phyloP scores from a whole-genome alignment of 2,329 filamentous ascomycete species.

The Phialophora verrucosa region DNA sequence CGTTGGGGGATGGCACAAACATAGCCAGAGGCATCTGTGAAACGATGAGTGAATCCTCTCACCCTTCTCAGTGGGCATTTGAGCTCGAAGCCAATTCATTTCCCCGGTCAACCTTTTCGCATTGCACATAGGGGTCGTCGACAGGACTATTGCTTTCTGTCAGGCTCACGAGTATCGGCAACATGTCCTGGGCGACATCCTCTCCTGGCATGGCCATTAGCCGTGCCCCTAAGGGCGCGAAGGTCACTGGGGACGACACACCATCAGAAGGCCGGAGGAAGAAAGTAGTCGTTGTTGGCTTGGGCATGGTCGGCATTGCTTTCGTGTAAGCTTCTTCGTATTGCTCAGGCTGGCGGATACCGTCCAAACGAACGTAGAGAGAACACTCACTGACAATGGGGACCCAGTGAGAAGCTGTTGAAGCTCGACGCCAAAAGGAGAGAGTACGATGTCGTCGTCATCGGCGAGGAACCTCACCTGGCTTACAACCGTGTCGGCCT shows the following conservation, averaged over 20 bases:
- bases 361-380: not conserved
- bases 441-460: slow-evolving; percentile 81
- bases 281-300: slow-evolving; percentile 78
- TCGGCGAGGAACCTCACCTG: slow-evolving; percentile 85
- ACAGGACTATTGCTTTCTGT: not conserved
- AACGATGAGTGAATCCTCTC: not conserved
- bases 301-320: slow-evolving; percentile 90
- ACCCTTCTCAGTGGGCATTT: not conserved
- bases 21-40: not conserved
- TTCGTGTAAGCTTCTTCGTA: slow-evolving; percentile 72
- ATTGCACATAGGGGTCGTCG: not conserved
- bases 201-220: slow-evolving; percentile 43
- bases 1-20: not conserved
- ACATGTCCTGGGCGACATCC: slow-evolving; percentile 29
- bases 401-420: slow-evolving; percentile 78
- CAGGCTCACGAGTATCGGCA: not conserved
- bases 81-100: not conserved
- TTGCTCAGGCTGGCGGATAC: not conserved
- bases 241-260: slow-evolving; percentile 30
- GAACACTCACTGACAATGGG: slow-evolving; percentile 4
- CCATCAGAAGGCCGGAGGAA: slow-evolving; percentile 55
- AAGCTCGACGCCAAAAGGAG: slow-evolving; percentile 78
- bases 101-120: not conserved
- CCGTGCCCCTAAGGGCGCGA: slow-evolving; percentile 36
- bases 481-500: slow-evolving; percentile 91